A percentile compares a stretch with the other conserved stretches of the same genome.
Evolutionary conservation across 768 basidiomycete species (phyloP).

Genomic region (Pleurotus giganteus): DNA sequence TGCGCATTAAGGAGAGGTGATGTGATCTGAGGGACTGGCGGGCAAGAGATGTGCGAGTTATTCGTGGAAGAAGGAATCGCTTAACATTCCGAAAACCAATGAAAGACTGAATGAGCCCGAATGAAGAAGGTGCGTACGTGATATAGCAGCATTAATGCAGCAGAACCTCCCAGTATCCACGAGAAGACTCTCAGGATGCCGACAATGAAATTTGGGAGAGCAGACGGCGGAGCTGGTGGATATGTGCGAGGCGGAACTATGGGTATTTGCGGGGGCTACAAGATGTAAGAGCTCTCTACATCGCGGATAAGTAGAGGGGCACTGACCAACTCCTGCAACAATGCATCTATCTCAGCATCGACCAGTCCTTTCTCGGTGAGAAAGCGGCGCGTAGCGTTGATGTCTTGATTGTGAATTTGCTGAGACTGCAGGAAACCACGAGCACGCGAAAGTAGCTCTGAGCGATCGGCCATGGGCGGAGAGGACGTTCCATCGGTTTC

Average conservation of each 20-base stretch:
- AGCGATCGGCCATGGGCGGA: slow-evolving; percentile 22
- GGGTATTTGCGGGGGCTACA: slow-evolving; percentile 39
- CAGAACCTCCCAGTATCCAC: slow-evolving; percentile 68
- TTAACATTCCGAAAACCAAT: slow-evolving; percentile 28
- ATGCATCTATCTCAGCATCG: slow-evolving; percentile 54
- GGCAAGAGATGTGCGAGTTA: slow-evolving; percentile 56
- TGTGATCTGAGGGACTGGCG: slow-evolving; percentile 60
- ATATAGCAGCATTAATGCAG: slow-evolving; percentile 57
- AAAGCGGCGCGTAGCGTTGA: slow-evolving; percentile 56
- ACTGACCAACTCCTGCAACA: slow-evolving; percentile 58
- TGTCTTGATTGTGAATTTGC: slow-evolving; percentile 59
- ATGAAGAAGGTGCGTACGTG: slow-evolving; percentile 44
- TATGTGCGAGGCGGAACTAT: slow-evolving; percentile 70
- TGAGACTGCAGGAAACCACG: slow-evolving; percentile 66
- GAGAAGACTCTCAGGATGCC: slow-evolving; percentile 58
- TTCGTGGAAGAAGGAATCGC: slow-evolving; percentile 69
- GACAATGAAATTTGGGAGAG: slow-evolving; percentile 62
- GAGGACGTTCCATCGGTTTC: too few relatives aligned
- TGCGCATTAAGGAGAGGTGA: slow-evolving; percentile 53
- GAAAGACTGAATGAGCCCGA: slow-evolving; percentile 1
- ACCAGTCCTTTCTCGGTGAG: slow-evolving; percentile 69
- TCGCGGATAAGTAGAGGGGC: neutral
- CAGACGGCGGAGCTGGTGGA: slow-evolving; percentile 67
- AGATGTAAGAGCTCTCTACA: neutral
- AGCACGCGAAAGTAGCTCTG: slow-evolving; percentile 52